Base-by-base conservation (phyloP, 441 rosid species). In the Erysimum pusillum region DNA sequence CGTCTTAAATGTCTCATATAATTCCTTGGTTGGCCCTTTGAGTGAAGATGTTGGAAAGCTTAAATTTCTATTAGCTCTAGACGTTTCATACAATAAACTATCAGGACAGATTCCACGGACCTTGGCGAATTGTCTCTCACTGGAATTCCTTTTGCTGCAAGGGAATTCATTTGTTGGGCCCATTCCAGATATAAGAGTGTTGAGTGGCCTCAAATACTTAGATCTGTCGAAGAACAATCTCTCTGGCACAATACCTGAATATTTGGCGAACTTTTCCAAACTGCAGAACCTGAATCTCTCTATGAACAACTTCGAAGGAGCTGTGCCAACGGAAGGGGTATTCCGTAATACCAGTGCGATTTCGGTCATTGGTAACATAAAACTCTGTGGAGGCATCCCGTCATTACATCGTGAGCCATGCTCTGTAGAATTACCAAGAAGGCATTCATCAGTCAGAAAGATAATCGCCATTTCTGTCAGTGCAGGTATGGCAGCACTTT, bases 321-420 rank as follows among this genome's bases (percentile, higher is more conserved):
- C 41, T 39, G 72, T 78, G 22, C 81, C 80, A 45, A n/a, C 56
- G 22, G 57, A 68, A 39, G 79, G 81, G 9, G 5, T 79, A 59
- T 73, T 79, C 11, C 18, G 57, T 9, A 77, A 84, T 63, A 11
- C 71, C 14, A 81, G 74, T 58, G 71, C 67, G n/a, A 7, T 71
- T 2, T 66, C 74, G 0, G 34, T 84, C 22, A 1, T 4, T 15
- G 83, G 85, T 63, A 77, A 79, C 74, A 57, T 18, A 13, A 51
- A 64, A 38, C 82, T 84, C 11, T 74, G 80, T 77, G 87, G 87
- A 14, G 83, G 87, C 42, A 58, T 62, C 22, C 35, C 51, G 1
- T 44, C 66, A 15, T 49, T 79, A 13, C 76, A 63, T 35, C 80
- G 74, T n/a, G 36, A 70, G 28, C 62, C 44, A 12, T 79, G 83